Base-by-base conservation (phyloP, 2,329 filamentous ascomycete genomes). In the Orbilia oligospora region DNA sequence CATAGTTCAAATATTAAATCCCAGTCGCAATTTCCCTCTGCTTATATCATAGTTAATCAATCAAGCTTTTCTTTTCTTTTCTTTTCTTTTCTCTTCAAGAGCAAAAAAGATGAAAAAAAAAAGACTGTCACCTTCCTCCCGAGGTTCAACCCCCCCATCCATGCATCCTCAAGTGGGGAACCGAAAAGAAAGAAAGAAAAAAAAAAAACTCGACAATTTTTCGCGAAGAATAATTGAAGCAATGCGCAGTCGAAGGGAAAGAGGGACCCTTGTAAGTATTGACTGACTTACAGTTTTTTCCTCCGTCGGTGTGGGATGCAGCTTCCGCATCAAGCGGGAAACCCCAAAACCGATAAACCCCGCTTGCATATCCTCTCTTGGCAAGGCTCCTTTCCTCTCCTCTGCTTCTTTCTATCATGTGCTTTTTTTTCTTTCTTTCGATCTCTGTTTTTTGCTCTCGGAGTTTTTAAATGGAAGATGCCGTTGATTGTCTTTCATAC, bases 251-350 rank as follows among this genome's bases (percentile, higher is more conserved):
- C n/a, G n/a, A n/a, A n/a, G n/a, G n/a, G n/a, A 16, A 53, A 53
- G 20, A 30, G 33, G 8, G 51, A 55, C 51, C 51, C 51, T 55
- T 30, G 51, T n/a, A n/a, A n/a, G n/a, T n/a, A n/a, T n/a, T n/a
- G n/a, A n/a, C n/a, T n/a, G n/a, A n/a, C n/a, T n/a, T n/a, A n/a
- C n/a, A n/a, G n/a, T n/a, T n/a, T 24, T 18, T 20, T 2, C 8
- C 9, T 8, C 20, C 18, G 46, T 8, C 20, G 2, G 46, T 22
- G 20, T 20, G 46, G 49, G 49, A 53, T 55, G 51, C 51, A 55
- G 51, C 51, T 55, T 55, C 51, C 51, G 27, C 51, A 55, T 55
- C 51, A 55, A 55, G 48, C 48, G 48, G 48, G 44, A 48, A 30
- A 48, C 6, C 38, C n/a, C 44, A 22, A 48, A n/a, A 27, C 22